Base-by-base conservation (phyloP, 495 filamentous ascomycete species). In the Parathielavia appendiculata region DNA sequence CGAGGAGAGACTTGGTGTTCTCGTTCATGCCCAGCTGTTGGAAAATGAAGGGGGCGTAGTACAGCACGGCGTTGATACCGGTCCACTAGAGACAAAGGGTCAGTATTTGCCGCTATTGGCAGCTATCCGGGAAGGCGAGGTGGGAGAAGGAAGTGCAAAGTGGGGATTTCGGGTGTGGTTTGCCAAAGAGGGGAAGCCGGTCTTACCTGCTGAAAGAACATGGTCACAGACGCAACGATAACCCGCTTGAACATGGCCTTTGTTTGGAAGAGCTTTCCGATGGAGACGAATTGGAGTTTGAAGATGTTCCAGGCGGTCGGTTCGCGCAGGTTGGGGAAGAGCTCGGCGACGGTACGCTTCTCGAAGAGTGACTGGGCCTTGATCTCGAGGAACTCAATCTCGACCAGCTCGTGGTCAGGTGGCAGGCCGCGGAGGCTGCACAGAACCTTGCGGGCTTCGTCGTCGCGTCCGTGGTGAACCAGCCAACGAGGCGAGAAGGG, bases 401-500 rank as follows among this genome's bases (percentile, higher is more conserved):
- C 78, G 46, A 93, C 81, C 0, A 84, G 74, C 53, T 87, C 83
- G 62, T 86, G 79, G 59, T 87, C 81, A 17, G 71, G 57, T 2
- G 77, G 56, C 3, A 87, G 75, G 12, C 77, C 78, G 13, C 90
- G 86, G 8, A 95, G 81, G 47, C 56, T 77, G 1, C 88, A 81
- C 12, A 93, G 78, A 0, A 88, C 82, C n/a, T 69, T 72, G 32
- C 84, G 80, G 0, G 86, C 87, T 58, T 92, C 87, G 1, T 79
- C 79, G 65, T 90, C 86, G 26, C 87, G 86, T 41, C 79, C 75
- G 62, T 89, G 86, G 70, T 91, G 86, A 19, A 88, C 68, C 0
- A 92, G 74, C 89, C 89, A 91, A 59, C 89, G 81, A 0, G 89
- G 89, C 1, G 88, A 90, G 70, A 89, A 89, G 1, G 88, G 89